Percentiles rank a stretch among this genome's conserved stretches.
These are phyloP conservation scores for Saturnispora sekii DNA, from an alignment of 805 yeast genomes.

Conservation along the genomic window DNA sequence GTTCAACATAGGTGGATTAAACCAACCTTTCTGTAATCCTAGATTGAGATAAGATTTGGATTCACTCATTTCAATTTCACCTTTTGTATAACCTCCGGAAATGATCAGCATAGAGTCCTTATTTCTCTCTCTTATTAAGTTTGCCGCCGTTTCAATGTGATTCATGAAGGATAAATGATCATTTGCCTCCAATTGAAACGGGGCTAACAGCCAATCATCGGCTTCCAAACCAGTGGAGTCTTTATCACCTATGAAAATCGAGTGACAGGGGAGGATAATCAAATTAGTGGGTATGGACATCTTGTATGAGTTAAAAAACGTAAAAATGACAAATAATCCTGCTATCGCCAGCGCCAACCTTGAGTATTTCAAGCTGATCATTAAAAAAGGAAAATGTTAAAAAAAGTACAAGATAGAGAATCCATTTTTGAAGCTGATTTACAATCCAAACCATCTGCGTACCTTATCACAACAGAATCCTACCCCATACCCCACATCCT, in stretches of 20 bases:
- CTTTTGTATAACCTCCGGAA: conserved; percentile 66
- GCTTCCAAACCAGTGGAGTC: conserved; percentile 31
- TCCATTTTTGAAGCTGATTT: too few species aligned
- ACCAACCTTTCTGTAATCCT: conserved; percentile 28
- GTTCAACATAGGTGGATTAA: conserved; percentile 2
- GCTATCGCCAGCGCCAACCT: background rate
- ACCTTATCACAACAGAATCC: too few species aligned
- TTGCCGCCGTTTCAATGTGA: conserved; percentile 44
- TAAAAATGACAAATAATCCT: background rate
- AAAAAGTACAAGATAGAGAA: too few species aligned
- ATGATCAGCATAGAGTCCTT: conserved; percentile 17
- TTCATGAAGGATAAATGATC: conserved; percentile 59
- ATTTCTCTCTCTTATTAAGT: conserved; percentile 22
- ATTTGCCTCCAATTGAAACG: conserved; percentile 58
- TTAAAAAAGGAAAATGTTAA: background rate
- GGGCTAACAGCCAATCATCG: conserved; percentile 56
- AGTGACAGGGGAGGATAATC: conserved; percentile 41
- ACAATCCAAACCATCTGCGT: too few species aligned
- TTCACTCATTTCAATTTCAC: conserved; percentile 41
- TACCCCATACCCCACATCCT: too few species aligned
- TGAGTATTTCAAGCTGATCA: background rate
- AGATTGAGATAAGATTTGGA: conserved; percentile 46
- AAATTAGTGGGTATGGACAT: conserved; percentile 16
- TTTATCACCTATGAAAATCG: conserved; percentile 17
- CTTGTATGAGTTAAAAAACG: background rate